Base-by-base conservation (phyloP, 352 stramenopile species). In the Globisporangium canariense region DNA sequence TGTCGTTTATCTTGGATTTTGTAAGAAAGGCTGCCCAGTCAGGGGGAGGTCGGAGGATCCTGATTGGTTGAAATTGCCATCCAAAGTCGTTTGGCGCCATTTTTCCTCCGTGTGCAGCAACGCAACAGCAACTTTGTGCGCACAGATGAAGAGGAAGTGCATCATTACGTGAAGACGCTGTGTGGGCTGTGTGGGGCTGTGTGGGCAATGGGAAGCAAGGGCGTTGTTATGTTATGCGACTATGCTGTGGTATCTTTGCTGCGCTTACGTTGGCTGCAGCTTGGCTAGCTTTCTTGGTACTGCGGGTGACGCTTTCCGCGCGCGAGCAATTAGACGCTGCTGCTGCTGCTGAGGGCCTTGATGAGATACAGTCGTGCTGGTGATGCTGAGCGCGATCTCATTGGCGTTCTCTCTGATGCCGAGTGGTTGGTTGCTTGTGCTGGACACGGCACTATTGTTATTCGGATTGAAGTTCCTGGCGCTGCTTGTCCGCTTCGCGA, bases 31-130 rank as follows among this genome's bases (percentile, higher is more conserved):
- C 32, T 1, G 56, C n/a, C 10, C 9, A 10, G 55, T 68, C 25
- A 14, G 30, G 51, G 18, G 64, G 30, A 30, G 45, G 57, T 11
- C 22, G 1, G 66, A 18, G 55, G 14, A 25, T 4, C 4, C 14
- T 65, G 58, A 76, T 76, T 71, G 18, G 0, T 18, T 52, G 36
- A 58, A 58, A 64, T 64, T 41, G 36, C 36, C 9, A 41, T 41
- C 36, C 34, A 40, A 41, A 41, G 36, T 16, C 36, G 9, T 41
- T 41, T 16, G 36, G 36, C 36, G 36, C 36, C 36, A 41, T 41
- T 41, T 41, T 4, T 41, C 11, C 9, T 11, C 9, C 11, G 34
- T 40, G 34, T 28, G 25, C 25, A 28, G 25, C 25, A 28, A 28
- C 25, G 34, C 36, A 16, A 41, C 9, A 11, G 36, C 8, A 41